These are phyloP conservation scores for Chlamydomonas schloesseri DNA, from an alignment of 139 green algal genomes.

Conservation along the genomic window DNA sequence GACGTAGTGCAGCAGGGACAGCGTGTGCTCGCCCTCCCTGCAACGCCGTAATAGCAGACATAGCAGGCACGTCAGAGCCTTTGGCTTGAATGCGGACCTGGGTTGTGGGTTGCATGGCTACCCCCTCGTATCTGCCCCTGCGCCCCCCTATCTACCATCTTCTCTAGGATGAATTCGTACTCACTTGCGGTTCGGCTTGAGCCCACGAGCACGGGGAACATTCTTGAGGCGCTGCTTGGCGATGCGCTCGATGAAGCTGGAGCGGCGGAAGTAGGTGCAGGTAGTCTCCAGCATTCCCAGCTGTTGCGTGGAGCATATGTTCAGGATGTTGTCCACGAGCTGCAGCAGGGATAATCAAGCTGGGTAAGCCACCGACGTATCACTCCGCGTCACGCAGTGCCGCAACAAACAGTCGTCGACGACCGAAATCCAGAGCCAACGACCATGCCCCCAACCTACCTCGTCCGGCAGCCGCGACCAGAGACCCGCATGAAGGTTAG, in stretches of 20 bases:
- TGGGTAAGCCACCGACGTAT: not conserved
- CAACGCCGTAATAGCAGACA: not conserved
- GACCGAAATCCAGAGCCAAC: too few relatives aligned
- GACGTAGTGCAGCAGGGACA: conserved; percentile 78
- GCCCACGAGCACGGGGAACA: conserved; percentile 74
- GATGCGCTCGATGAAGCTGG: conserved; percentile 70
- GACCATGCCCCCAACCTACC: conserved; percentile 28
- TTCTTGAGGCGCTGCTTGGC: conserved; percentile 66
- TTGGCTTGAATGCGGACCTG: not conserved
- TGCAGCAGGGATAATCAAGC: conserved; percentile 43
- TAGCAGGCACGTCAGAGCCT: not conserved
- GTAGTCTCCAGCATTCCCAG: conserved; percentile 75
- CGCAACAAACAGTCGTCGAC: too few relatives aligned
- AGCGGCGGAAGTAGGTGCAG: conserved; percentile 74
- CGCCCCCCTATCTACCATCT: too few relatives aligned
- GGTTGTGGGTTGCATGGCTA: too few relatives aligned
- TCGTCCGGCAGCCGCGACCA: conserved; percentile 56
- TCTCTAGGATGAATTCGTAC: not conserved
- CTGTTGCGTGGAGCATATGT: conserved; percentile 66
- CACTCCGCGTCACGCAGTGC: too few relatives aligned
- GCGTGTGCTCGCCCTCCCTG: conserved; percentile 73
- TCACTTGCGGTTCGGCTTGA: conserved; percentile 73
- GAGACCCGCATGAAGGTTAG: conserved; percentile 26
- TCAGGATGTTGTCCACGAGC: conserved; percentile 75
- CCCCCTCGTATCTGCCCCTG: too few relatives aligned